phyloP scores from a whole-genome alignment of 2,329 filamentous ascomycete genomes.

The Aspergillus niger region DNA sequence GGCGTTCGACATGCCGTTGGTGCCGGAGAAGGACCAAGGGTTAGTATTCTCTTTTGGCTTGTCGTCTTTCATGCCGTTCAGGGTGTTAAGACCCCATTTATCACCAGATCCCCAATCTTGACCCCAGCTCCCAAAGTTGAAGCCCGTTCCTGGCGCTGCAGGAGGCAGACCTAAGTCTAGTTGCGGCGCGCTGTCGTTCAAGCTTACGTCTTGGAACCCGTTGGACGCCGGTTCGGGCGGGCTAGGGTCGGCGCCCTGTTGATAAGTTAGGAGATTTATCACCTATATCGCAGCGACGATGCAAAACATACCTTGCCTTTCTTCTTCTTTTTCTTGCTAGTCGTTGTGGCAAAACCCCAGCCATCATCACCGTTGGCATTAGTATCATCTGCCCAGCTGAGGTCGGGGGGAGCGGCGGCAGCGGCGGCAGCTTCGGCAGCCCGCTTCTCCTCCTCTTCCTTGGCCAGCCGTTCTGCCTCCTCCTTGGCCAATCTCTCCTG shows the following conservation, averaged over 20 bases:
- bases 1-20: slow-evolving; percentile 40
- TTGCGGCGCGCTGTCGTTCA: slow-evolving; percentile 62
- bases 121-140: slow-evolving; percentile 60
- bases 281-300: background rate
- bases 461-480: slow-evolving; percentile 32
- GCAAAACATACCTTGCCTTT: slow-evolving; percentile 54
- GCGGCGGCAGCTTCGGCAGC: slow-evolving; percentile 33
- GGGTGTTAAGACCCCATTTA: slow-evolving; percentile 48
- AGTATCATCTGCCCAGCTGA: slow-evolving; percentile 50
- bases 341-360: slow-evolving; percentile 53
- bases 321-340: slow-evolving; percentile 61
- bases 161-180: slow-evolving; percentile 59
- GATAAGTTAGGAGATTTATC: background rate
- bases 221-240: slow-evolving; percentile 46
- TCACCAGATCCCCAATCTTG: slow-evolving; percentile 60
- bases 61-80: slow-evolving; percentile 31
- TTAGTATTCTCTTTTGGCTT: slow-evolving; percentile 40
- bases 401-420: slow-evolving; percentile 32
- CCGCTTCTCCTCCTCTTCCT: slow-evolving; percentile 30
- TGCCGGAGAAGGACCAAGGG: slow-evolving; percentile 43
- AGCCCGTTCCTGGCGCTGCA: slow-evolving; percentile 40
- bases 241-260: slow-evolving; percentile 17
- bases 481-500: slow-evolving; percentile 33
- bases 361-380: slow-evolving; percentile 52
- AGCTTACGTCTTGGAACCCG: slow-evolving; percentile 69